Evolutionary conservation across 495 filamentous ascomycete genomes (phyloP).

Genomic region (Astrothelium macrocarpum): DNA sequence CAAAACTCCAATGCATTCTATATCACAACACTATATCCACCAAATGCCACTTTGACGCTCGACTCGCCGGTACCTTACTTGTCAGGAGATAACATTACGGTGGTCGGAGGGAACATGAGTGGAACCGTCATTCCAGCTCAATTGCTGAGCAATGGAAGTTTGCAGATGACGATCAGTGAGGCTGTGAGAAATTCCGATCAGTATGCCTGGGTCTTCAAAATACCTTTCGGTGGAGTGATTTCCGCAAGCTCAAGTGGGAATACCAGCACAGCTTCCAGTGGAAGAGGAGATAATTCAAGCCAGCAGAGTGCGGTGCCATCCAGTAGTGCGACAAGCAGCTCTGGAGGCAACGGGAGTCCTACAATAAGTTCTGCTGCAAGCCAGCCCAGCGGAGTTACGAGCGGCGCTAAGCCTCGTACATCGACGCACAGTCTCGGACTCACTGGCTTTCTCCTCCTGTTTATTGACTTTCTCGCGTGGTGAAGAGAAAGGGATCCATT

Average conservation of each 20-base stretch:
- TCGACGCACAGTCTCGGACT: no score
- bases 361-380: background rate
- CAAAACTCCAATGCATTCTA: slow-evolving; percentile 45
- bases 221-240: slow-evolving; percentile 21
- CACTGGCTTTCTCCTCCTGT: background rate
- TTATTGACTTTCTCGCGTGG: background rate
- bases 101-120: slow-evolving; percentile 37
- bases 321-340: background rate
- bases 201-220: slow-evolving; percentile 45
- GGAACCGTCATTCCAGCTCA: slow-evolving; percentile 29
- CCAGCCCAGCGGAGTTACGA: background rate
- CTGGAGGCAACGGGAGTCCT: background rate
- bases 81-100: slow-evolving; percentile 36
- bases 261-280: background rate
- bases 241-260: background rate
- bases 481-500: background rate
- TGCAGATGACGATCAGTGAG: slow-evolving; percentile 24
- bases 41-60: slow-evolving; percentile 33
- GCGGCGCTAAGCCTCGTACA: background rate
- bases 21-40: slow-evolving; percentile 37
- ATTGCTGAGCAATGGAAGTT: slow-evolving; percentile 24
- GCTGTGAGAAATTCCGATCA: slow-evolving; percentile 33
- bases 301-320: background rate
- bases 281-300: background rate
- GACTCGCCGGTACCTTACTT: slow-evolving; percentile 39